Evolutionary conservation across 306 rosid species (phyloP).

Genomic region (Cyamopsis tetragonoloba): DNA sequence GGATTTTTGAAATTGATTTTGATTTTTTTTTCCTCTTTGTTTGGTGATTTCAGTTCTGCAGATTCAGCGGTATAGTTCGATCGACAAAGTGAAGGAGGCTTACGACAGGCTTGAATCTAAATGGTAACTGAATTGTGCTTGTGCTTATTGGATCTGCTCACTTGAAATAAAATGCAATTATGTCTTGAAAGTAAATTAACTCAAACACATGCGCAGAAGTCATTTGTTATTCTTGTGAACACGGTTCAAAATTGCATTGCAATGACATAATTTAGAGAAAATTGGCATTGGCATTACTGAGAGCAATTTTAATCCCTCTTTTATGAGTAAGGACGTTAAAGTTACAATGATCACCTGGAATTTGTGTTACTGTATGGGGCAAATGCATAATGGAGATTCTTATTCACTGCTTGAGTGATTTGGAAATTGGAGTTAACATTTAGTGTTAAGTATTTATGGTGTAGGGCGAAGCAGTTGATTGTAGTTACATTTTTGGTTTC

Average conservation of each 20-base stretch:
- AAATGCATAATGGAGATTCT: neutral
- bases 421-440: too few relatives aligned
- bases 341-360: neutral
- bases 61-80: constrained; percentile 45
- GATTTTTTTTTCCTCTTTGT: neutral
- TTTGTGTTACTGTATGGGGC: neutral
- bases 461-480: neutral
- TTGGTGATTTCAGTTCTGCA: constrained; percentile 47
- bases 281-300: neutral
- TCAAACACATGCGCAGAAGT: neutral
- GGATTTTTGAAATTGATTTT: neutral
- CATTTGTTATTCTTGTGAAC: neutral
- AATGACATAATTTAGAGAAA: neutral
- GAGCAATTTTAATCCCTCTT: neutral
- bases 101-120: constrained; percentile 46
- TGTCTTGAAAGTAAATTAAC: neutral
- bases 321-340: neutral
- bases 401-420: neutral
- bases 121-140: constrained; percentile 38
- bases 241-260: neutral
- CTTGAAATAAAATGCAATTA: neutral
- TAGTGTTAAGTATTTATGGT: neutral
- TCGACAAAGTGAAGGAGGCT: constrained; percentile 63
- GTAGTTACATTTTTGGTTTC: neutral
- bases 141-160: neutral